Conservation (phyloP, 1,284 basidiomycete genomes). For the Neolentinus lepideus region DNA sequence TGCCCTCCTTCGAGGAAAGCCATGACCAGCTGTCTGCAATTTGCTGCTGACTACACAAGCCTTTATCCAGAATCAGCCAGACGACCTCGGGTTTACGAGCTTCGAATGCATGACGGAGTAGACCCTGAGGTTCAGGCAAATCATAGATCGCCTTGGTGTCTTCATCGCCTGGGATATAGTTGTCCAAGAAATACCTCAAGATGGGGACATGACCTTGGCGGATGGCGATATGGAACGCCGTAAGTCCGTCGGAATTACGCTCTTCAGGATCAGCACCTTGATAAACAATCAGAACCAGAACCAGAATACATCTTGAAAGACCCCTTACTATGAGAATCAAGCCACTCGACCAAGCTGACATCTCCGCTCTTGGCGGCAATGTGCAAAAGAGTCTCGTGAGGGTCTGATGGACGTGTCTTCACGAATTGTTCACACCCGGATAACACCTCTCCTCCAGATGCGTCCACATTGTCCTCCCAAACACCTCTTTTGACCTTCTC, state of each 20-base stretch:
- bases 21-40: conserved; percentile 2
- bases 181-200: conserved; percentile 49
- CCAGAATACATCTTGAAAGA: neutral
- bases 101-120: conserved; percentile 49
- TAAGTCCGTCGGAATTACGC: conserved; percentile 45
- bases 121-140: conserved; percentile 28
- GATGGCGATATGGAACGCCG: conserved; percentile 63
- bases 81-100: conserved; percentile 54
- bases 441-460: conserved; percentile 60
- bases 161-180: conserved; percentile 42
- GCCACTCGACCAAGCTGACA: conserved; percentile 53
- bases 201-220: conserved; percentile 40
- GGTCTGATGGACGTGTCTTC: conserved; percentile 37
- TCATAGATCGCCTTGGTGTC: conserved; percentile 44
- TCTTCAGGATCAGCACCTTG: conserved; percentile 68
- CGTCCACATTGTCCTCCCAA: conserved; percentile 64
- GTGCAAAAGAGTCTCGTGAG: conserved; percentile 60
- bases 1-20: neutral
- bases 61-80: conserved; percentile 53
- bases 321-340: conserved; percentile 57
- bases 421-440: conserved; percentile 47
- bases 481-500: conserved; percentile 52
- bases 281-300: conserved; percentile 10
- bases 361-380: conserved; percentile 52
- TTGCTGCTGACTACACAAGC: conserved; percentile 19